Percentiles rank a stretch among this genome's conserved stretches.
phyloP scores from a whole-genome alignment of 331 rosid genomes.

The Quercus lobata region DNA sequence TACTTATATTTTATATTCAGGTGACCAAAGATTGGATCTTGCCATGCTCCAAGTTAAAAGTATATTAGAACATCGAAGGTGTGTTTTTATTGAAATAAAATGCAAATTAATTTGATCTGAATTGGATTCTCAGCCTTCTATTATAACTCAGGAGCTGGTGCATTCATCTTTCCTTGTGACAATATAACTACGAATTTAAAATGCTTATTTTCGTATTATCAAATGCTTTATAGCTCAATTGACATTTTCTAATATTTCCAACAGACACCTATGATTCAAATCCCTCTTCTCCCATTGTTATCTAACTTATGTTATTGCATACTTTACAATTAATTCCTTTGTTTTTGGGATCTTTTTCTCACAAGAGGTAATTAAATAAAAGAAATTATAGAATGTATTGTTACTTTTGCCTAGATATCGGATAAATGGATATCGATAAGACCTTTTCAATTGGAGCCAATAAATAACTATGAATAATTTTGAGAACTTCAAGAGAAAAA shows the following conservation, averaged over 20 bases:
- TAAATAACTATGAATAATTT: neutral
- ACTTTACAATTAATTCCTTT: no score
- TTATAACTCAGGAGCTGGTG: neutral
- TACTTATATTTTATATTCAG: slow-evolving; percentile 20
- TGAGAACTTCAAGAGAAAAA: neutral
- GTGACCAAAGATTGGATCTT: slow-evolving; percentile 6
- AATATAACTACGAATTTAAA: neutral
- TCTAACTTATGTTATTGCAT: no score
- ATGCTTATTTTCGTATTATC: neutral
- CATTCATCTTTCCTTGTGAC: neutral
- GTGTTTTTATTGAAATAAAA: slow-evolving; percentile 27
- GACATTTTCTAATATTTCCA: no score
- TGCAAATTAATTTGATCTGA: neutral
- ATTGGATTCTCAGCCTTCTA: neutral
- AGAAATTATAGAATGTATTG: no score
- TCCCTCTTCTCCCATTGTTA: no score
- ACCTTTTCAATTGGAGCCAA: neutral
- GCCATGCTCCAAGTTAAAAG: neutral
- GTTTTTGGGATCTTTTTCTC: no score
- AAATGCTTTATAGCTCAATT: no score
- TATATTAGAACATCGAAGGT: neutral
- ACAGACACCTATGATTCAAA: no score
- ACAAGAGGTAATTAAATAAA: no score
- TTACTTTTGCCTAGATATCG: no score
- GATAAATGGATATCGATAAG: neutral